Percentiles rank a stretch among this genome's conserved stretches.
phyloP scores from a whole-genome alignment of 1,284 basidiomycete genomes.

The Rhodotorula sp. region DNA sequence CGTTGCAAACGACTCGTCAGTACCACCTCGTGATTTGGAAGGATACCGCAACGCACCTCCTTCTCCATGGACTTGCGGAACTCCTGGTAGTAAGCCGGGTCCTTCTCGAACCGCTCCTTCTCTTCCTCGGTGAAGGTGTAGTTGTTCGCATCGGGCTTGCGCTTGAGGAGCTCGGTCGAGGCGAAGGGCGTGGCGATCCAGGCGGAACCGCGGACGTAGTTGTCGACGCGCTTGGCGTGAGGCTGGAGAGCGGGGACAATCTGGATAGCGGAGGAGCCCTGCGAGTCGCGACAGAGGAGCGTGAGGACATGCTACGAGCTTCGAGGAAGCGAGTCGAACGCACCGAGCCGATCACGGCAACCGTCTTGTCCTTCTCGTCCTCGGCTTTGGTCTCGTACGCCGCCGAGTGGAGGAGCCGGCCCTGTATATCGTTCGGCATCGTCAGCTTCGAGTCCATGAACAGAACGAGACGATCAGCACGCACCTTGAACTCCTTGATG shows the following conservation, averaged over 20 bases:
- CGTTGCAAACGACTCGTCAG: no score
- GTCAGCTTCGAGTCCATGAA: no score
- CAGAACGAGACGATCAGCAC: not conserved
- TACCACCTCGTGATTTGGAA: not conserved
- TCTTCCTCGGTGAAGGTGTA: constrained; percentile 58
- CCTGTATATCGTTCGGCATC: constrained; percentile 2
- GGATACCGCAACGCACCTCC: constrained; percentile 46
- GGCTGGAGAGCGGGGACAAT: constrained; percentile 61
- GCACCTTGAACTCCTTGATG: constrained; percentile 56
- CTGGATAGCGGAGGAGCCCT: constrained; percentile 64
- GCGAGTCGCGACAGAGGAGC: not conserved
- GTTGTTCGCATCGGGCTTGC: constrained; percentile 23
- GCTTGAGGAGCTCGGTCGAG: constrained; percentile 43
- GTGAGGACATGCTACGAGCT: constrained; percentile 29
- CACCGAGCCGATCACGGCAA: constrained; percentile 59
- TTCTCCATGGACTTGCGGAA: constrained; percentile 58
- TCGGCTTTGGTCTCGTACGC: constrained; percentile 53
- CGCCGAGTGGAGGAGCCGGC: constrained; percentile 32
- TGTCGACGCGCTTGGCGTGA: constrained; percentile 56
- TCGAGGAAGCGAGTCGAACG: not conserved
- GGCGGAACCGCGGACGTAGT: constrained; percentile 62
- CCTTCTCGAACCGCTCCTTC: constrained; percentile 53
- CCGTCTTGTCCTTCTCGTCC: constrained; percentile 58
- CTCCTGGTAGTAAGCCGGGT: constrained; percentile 55
- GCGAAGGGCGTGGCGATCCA: constrained; percentile 60